These are phyloP conservation scores for Ilyonectria sp. DNA, from an alignment of 2,329 filamentous ascomycete genomes.

Conservation along the genomic window DNA sequence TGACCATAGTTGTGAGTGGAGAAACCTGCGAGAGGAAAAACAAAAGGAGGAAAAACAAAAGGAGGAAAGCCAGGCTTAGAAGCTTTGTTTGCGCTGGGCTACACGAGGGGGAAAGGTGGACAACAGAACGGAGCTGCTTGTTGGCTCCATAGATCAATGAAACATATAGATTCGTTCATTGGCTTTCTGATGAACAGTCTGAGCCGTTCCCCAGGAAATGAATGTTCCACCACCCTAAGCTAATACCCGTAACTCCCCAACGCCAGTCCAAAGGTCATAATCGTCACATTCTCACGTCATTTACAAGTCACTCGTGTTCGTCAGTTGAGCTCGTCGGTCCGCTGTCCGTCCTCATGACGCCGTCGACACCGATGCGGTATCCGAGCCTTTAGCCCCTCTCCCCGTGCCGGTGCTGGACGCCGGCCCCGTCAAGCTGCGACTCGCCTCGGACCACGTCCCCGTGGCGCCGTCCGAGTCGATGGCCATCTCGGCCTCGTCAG, in stretches of 20 bases:
- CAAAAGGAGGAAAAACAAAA: background rate
- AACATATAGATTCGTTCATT: conserved; percentile 7
- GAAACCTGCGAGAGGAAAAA: background rate
- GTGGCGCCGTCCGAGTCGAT: conserved; percentile 42
- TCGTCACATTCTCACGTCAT: conserved; percentile 19
- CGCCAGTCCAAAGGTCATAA: conserved; percentile 6
- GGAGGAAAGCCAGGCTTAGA: background rate
- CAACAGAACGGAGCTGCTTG: background rate
- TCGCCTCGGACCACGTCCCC: conserved; percentile 55
- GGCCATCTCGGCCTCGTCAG: conserved; percentile 39
- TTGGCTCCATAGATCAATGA: background rate
- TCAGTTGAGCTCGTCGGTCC: background rate
- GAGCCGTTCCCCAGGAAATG: background rate
- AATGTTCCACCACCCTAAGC: conserved; percentile 3
- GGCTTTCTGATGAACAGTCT: conserved; percentile 11
- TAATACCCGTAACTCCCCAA: conserved; percentile 9
- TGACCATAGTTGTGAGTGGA: background rate
- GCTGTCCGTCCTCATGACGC: conserved; percentile 36
- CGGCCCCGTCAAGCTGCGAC: conserved; percentile 55
- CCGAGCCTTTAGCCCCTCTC: conserved; percentile 53
- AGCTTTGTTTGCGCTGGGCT: background rate
- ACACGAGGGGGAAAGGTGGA: background rate
- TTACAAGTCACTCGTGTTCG: conserved; percentile 3
- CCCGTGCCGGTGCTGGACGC: conserved; percentile 56
- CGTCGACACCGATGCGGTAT: conserved; percentile 56